phyloP scores from a whole-genome alignment of 371 early-diverging fungal genomes.

The Zopfochytrium polystomum region DNA sequence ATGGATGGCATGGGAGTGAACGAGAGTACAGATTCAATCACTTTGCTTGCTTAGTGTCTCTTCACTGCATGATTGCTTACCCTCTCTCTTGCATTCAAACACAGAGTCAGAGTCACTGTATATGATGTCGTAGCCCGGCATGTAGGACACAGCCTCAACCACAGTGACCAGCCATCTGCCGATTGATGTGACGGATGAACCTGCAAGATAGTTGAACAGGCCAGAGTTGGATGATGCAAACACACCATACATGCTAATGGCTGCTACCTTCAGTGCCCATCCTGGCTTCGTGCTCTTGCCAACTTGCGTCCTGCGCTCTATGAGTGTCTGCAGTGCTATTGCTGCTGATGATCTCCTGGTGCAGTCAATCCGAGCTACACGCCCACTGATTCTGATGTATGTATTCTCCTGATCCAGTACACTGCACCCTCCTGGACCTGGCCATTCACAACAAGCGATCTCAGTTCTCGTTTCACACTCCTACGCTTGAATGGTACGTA shows the following conservation, averaged over 20 bases:
- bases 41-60: background rate
- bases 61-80: background rate
- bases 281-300: too few relatives aligned
- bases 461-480: too few relatives aligned
- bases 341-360: too few relatives aligned
- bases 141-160: background rate
- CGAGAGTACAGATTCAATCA: background rate
- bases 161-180: background rate
- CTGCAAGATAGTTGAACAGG: slow-evolving; percentile 1
- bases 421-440: too few relatives aligned
- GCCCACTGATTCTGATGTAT: too few relatives aligned
- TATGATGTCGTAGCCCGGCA: background rate
- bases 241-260: background rate
- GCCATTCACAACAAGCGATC: too few relatives aligned
- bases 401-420: too few relatives aligned
- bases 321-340: too few relatives aligned
- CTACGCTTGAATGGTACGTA: too few relatives aligned
- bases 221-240: background rate
- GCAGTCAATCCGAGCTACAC: too few relatives aligned
- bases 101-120: slow-evolving; percentile 1
- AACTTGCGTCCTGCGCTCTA: too few relatives aligned
- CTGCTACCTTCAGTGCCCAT: too few relatives aligned
- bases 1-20: background rate
- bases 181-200: background rate
- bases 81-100: background rate